A percentile compares a stretch with the other conserved stretches of the same genome.
Conservation (phyloP, 441 rosid genomes). For the Dalechampia spathulata region DNA sequence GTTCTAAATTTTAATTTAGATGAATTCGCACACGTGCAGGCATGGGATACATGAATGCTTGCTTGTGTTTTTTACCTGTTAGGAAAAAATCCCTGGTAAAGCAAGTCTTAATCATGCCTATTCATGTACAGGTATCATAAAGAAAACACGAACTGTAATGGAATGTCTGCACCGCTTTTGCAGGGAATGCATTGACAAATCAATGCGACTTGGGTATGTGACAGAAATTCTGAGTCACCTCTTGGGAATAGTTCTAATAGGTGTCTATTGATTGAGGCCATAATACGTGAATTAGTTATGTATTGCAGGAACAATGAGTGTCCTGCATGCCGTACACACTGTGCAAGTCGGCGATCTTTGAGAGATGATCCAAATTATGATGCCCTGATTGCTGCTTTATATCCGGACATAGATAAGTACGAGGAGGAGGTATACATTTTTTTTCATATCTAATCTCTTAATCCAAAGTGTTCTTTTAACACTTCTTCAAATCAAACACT, state of each 20-base stretch:
- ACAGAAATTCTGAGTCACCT: background rate
- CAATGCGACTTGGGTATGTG: conserved; percentile 93
- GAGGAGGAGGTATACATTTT: conserved; percentile 65
- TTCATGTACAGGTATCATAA: conserved; percentile 63
- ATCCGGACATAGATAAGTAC: conserved; percentile 73
- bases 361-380: conserved; percentile 95
- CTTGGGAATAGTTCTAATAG: conserved; percentile 6
- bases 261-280: conserved; percentile 1
- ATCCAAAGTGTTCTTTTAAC: conserved; percentile 3
- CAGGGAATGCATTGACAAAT: conserved; percentile 95
- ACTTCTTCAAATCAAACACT: conserved; percentile 13
- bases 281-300: conserved; percentile 15
- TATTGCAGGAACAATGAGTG: conserved; percentile 91
- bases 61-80: background rate
- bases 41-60: background rate
- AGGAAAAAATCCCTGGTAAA: background rate
- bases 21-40: background rate
- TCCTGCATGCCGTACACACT: conserved; percentile 98
- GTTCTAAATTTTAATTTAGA: conserved; percentile 3
- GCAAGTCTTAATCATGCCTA: conserved; percentile 1
- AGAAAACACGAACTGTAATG: conserved; percentile 96
- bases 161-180: conserved; percentile 97
- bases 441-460: conserved; percentile 6
- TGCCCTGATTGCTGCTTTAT: conserved; percentile 74
- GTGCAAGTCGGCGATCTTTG: conserved; percentile 95